Evolutionary conservation across 805 yeast genomes (phyloP), one percentile per base, ranked within the genome.

Genomic region (Metschnikowia drakensbergensis): DNA sequence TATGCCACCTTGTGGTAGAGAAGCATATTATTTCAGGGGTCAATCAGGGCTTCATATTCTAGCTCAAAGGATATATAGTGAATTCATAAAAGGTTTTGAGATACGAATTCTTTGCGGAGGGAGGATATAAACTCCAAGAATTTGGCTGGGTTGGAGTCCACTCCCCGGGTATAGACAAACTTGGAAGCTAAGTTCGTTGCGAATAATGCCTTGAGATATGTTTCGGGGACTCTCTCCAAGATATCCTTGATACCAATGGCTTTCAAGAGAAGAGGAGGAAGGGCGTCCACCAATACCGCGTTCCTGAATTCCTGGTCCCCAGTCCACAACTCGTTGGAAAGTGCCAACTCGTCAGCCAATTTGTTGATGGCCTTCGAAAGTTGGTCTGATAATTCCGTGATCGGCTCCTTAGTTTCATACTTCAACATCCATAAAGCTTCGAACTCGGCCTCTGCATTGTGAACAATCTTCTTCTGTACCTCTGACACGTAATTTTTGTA

Each of bases 161-260:
- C 74, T 48, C 97, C 97, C 61, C 84, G 77, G 27, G 86, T 75
- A 68, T 90, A 90, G 47, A 90, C 95, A 67, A 86, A 90, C 41
- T 85, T 77, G 41, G 96, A 86, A 8, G 96, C 90, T 59, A 90
- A 75, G 62, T 82, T 84, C 32, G 94, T 85, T 39, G 96, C 95
- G 62, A 92, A 87, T 58, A 92, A 80, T 3, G 97, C 96, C 62
- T 82, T 84, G 64, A 92, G 75, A 66, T 92, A 94, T 45, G 95
- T 79, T 49, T 79, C 87, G 17, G 99, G 99, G 34, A 92, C 94
- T 60, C 94, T 81, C 39, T 71, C 60, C 58, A 92, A 72, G 36
- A 92, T 82, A 48, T 72, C 69, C 7, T 83, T 85, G 48, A 88
- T 79, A 6, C 89, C 88, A 49, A 82, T 76, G 37, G 83, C 74